Evolutionary conservation across 192 early-diverging fungal genomes (phyloP).

Genomic region (Coemansia umbellata): DNA sequence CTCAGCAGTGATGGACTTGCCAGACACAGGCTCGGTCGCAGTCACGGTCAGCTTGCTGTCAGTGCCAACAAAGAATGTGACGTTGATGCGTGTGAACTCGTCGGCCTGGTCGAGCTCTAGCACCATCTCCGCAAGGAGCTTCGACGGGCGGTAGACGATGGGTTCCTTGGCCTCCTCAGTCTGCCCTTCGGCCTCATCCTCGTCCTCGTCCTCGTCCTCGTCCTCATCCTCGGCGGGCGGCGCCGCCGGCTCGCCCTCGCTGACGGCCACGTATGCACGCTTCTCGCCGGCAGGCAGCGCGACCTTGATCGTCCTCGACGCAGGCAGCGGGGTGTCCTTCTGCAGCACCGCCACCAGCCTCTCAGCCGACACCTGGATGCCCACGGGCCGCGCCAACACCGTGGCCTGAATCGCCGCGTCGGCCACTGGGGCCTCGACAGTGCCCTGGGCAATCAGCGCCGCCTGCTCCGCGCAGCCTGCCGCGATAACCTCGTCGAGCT

Average conservation of each 20-base stretch:
- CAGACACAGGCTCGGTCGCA: conserved; percentile 42
- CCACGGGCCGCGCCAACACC: conserved; percentile 65
- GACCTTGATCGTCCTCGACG: conserved; percentile 71
- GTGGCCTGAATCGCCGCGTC: conserved; percentile 9
- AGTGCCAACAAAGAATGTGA: conserved; percentile 43
- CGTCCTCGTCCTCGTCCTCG: conserved; percentile 56
- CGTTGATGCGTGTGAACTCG: conserved; percentile 29
- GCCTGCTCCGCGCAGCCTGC: conserved; percentile 90
- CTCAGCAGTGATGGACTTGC: conserved; percentile 41
- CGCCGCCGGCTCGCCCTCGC: conserved; percentile 69
- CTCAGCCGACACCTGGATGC: conserved; percentile 67
- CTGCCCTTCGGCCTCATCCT: conserved; percentile 32
- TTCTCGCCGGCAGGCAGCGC: conserved; percentile 55
- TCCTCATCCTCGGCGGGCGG: conserved; percentile 52
- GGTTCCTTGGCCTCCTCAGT: conserved; percentile 14
- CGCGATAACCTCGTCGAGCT: conserved; percentile 91
- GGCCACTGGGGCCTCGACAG: neutral
- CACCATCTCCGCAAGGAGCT: conserved; percentile 48
- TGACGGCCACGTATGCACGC: conserved; percentile 75
- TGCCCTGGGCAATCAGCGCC: conserved; percentile 60
- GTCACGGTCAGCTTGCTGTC: conserved; percentile 46
- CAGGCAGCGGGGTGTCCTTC: conserved; percentile 82
- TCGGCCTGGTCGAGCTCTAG: conserved; percentile 35
- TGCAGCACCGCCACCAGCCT: conserved; percentile 77
- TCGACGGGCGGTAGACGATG: conserved; percentile 33